Base-by-base conservation (phyloP, 164 flowering plant species). In the Euptelea pleiosperma region DNA sequence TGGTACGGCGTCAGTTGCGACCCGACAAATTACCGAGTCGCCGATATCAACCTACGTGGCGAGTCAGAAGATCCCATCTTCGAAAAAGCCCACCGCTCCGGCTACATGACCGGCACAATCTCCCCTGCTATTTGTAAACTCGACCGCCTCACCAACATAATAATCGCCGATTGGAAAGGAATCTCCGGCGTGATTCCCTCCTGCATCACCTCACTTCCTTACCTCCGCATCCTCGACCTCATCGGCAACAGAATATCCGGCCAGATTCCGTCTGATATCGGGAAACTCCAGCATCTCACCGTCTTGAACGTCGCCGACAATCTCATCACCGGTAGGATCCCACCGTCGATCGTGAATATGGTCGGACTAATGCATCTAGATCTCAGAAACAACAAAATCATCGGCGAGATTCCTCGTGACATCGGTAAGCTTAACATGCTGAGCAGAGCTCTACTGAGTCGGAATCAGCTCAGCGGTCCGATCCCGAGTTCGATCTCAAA, bases 1-100 rank as follows among this genome's bases (percentile, higher is more conserved):
- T 92, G 98, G 98, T 70, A 85, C 71, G 96, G 98, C 28, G 75
- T 92, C 19, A 77, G 79, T 64, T 92, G 98, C 73, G 95, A 92
- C 72, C 79, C 82, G 16, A 69, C 47, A 8, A 67, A 64, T 8
- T 63, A 54, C 57, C 83, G 79, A 6, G 95, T 92, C 28, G 89
- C 85, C 22, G 98, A 82, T 44, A 73, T 92, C 50, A 84, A 57
- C 72, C 85, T 92, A 33, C 82, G 98, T 0, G 98, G 96, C 47
- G 95, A 89, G 61, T 81, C 95, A 1, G 91, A 89, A 62, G 95
- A 89, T 26, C 93, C 91, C 6, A 78, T 87, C 30, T 81, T 79
- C 73, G 65, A 82, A 15, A 61, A 64, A 25, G 75, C 90, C 9
- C 70, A 62, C 55, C 82, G 84, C 14, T 52, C 95, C 51, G 96